Evolutionary conservation across 306 rosid genomes (phyloP), one percentile per base, ranked within the genome.

Genomic region (Fagus crenata): DNA sequence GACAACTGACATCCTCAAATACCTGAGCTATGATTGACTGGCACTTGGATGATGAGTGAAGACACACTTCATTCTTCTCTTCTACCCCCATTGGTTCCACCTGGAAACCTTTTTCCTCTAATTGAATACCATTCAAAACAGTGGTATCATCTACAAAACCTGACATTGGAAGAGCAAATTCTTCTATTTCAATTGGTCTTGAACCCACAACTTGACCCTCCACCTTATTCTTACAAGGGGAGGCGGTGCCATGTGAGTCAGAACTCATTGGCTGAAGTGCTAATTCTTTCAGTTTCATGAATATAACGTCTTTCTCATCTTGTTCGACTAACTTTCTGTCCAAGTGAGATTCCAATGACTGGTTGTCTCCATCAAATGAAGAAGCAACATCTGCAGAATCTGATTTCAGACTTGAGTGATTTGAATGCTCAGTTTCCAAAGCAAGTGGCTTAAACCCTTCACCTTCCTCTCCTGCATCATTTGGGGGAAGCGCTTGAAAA

Each of bases 221-320:
- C 51, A 46, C 51, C 14, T 46, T 12, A 46, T 14, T 46, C 8
- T 46, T 46, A 46, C 51, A 46, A 14, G 51, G 51, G 51, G 11
- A 46, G 51, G 51, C 8, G 51, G 51, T 46, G 14, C 51, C 51
- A 46, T 46, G 8, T 46, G 51, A 46, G 51, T 14, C 11, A 46
- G 51, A 46, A 14, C 51, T 46, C 51, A 46, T 14, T 13, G 33
- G 36, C 56, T 46, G 72, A 69, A 35, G 74, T 79, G 87, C 77
- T 64, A 89, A 77, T 81, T 88, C 76, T 79, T 86, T 86, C 75
- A 95, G 85, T 84, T 89, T 90, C 77, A 22, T 79, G 39, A 63
- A 68, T 59, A 89, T 32, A 64, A 75, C 80, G 22, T 75, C 63
- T 49, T 87, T 78, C 73, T 84, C 97, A 55, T 77, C 84, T 68